Conservation (phyloP, 2,329 filamentous ascomycete species). For the Coniochaeta sp. region DNA sequence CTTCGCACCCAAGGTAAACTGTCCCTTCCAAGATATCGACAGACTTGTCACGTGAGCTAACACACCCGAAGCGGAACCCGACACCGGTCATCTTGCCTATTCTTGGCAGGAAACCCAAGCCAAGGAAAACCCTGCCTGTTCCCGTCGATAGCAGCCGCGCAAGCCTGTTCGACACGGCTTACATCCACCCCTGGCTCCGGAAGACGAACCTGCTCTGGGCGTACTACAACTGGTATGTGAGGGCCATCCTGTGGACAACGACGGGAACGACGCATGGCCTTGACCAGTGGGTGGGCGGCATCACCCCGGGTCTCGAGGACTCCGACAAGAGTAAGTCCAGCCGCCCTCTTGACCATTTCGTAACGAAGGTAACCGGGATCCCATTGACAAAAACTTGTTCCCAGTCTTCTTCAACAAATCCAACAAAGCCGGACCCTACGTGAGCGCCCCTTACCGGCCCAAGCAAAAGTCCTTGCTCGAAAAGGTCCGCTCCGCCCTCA, state of each 20-base stretch:
- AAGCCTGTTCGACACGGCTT: slow-evolving; percentile 43
- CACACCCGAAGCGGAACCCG: slow-evolving; percentile 15
- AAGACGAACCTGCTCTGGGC: slow-evolving; percentile 33
- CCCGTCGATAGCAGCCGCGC: slow-evolving; percentile 38
- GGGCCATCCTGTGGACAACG: slow-evolving; percentile 31
- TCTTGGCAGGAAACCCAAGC: slow-evolving; percentile 7
- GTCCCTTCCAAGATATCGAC: neutral
- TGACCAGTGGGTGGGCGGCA: slow-evolving; percentile 40
- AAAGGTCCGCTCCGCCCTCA: slow-evolving; percentile 25
- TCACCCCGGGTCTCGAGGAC: slow-evolving; percentile 27
- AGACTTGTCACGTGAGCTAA: neutral
- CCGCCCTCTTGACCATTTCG: neutral
- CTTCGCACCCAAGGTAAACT: slow-evolving; percentile 23
- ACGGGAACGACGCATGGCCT: slow-evolving; percentile 37
- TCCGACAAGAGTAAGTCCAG: slow-evolving; percentile 16
- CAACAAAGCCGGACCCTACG: slow-evolving; percentile 32
- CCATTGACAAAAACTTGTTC: too few relatives aligned
- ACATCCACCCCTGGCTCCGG: slow-evolving; percentile 38
- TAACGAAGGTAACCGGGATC: too few relatives aligned
- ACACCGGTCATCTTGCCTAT: slow-evolving; percentile 12
- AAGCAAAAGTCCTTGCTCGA: slow-evolving; percentile 24
- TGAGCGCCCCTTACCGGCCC: slow-evolving; percentile 22
- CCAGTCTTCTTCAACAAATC: slow-evolving; percentile 39
- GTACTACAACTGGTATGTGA: slow-evolving; percentile 38
- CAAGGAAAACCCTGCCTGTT: slow-evolving; percentile 24